A percentile compares a stretch with the other conserved stretches of the same genome.
phyloP scores from a whole-genome alignment of 805 yeast genomes.

The Wickerhamiella allomyrinae region DNA sequence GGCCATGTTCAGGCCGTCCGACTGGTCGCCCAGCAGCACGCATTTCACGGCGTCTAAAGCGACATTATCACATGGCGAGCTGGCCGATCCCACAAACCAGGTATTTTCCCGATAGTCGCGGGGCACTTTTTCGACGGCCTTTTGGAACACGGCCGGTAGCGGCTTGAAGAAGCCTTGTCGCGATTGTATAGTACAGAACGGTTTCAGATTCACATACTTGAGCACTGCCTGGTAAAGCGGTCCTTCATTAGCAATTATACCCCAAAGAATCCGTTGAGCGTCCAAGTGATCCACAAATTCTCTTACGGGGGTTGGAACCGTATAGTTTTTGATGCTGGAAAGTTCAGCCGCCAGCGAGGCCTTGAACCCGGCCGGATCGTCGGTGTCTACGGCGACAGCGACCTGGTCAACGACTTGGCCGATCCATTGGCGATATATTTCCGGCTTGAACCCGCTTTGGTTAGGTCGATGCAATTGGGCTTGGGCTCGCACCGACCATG shows the following conservation, averaged over 20 bases:
- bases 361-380: slow-evolving; percentile 2
- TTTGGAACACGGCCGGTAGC: slow-evolving; percentile 14
- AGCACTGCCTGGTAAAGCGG: slow-evolving; percentile 15
- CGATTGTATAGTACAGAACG: slow-evolving; percentile 7
- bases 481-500: slow-evolving; percentile 13
- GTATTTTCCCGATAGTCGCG: slow-evolving; percentile 7
- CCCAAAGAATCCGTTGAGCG: slow-evolving; percentile 16
- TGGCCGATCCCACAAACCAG: slow-evolving; percentile 18
- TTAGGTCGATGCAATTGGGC: slow-evolving; percentile 7
- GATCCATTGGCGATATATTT: slow-evolving; percentile 10
- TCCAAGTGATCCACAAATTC: slow-evolving; percentile 9
- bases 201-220: slow-evolving; percentile 7
- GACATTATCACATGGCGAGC: slow-evolving; percentile 14
- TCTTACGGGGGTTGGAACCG: slow-evolving; percentile 9
- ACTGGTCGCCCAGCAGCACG: slow-evolving; percentile 5
- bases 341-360: slow-evolving; percentile 3
- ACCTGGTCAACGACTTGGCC: slow-evolving; percentile 4
- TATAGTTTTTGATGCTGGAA: slow-evolving; percentile 10
- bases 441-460: slow-evolving; percentile 8
- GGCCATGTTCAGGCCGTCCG: not conserved
- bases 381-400: slow-evolving; percentile 5
- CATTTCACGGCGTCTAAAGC: slow-evolving; percentile 3
- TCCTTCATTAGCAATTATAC: slow-evolving; percentile 19
- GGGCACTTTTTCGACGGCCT: slow-evolving; percentile 15
- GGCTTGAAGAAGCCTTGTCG: slow-evolving; percentile 17